Base-by-base conservation (phyloP, 1,139 yeast species). In the Geotrichum histeridarum region DNA sequence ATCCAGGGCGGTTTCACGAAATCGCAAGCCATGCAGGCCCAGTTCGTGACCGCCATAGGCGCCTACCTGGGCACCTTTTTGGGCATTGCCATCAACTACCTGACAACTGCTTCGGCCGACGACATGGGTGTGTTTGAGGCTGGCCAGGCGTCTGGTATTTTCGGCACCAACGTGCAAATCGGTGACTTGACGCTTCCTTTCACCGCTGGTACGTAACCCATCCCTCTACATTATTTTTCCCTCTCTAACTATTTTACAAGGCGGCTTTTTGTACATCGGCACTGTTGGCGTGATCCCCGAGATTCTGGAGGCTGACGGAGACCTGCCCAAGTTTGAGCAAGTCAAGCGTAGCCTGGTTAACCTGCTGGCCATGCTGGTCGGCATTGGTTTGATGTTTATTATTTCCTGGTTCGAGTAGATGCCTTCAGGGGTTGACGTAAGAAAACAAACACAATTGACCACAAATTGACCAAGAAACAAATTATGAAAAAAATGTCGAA, bases 261-360 rank as follows among this genome's bases (percentile, higher is more conserved):
- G 51, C 35, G 85, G 86, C 11, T 82, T 84, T 63, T 65, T 83
- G 45, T 83, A 83, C 64, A 82, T 83, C 59, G 86, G 85, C 8
- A 77, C 83, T 0, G 82, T 81, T 8, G 83, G 85, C 47, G 83
- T 83, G 15, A 78, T 82, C 48, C 88, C 88, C 1, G 86, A 82
- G 63, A 68, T 82, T 35, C 68, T 82, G 50, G 81, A 78, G 62
- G 62, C 76, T 8, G 74, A 73, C 35, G 63, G 61, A 6, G 67
- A 67, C 11, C 66, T 72, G 48, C 60, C 72, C 11, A 68, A 74
- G 58, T 45, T 56, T 9, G 66, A 66, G 44, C 79, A 76, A 55
- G 31, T 72, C 6, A 53, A 59, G 32, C 73, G 71, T 53, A 75
- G 75, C 15, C 7, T 73, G 12, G 62, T 64, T 8, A 84, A 81